Percentiles rank a stretch among this genome's conserved stretches.
phyloP scores from a whole-genome alignment of 345 rosid species.

The Mercurialis annua region DNA sequence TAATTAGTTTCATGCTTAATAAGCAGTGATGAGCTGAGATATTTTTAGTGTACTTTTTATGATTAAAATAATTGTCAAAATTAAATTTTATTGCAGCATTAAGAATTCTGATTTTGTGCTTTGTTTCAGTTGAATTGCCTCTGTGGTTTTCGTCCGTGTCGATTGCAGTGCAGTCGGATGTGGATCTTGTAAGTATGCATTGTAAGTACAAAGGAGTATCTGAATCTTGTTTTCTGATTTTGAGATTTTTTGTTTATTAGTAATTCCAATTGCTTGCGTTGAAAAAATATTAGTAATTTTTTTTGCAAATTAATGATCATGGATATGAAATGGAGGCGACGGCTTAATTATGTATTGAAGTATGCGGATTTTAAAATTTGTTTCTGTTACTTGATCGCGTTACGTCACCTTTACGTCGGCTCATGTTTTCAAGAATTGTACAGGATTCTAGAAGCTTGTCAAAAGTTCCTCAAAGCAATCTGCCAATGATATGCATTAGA shows the following conservation, averaged over 20 bases:
- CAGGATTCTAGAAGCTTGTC: conserved; percentile 49
- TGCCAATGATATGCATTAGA: conserved; percentile 84
- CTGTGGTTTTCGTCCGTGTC: conserved; percentile 87
- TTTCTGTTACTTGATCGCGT: not conserved
- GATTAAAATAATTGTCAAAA: too few relatives aligned
- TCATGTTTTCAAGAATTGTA: conserved; percentile 17
- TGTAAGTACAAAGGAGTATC: conserved; percentile 3
- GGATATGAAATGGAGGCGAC: too few relatives aligned
- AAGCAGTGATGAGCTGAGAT: too few relatives aligned
- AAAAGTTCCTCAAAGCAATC: conserved; percentile 45
- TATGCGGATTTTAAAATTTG: conserved; percentile 2
- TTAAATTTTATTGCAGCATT: too few relatives aligned
- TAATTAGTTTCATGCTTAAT: too few relatives aligned
- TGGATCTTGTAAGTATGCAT: conserved; percentile 66
- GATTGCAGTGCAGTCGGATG: conserved; percentile 67
- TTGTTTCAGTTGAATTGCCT: conserved; percentile 81
- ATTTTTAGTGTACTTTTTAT: too few relatives aligned
- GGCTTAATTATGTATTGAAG: not conserved
- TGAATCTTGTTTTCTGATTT: not conserved
- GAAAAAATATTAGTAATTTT: not conserved
- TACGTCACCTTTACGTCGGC: conserved; percentile 2
- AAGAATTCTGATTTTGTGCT: conserved; percentile 19
- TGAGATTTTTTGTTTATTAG: not conserved
- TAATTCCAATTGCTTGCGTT: not conserved
- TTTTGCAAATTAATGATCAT: not conserved